These are phyloP conservation scores for Neurospora sp. DNA, from an alignment of 495 filamentous ascomycete genomes.

Conservation along the genomic window DNA sequence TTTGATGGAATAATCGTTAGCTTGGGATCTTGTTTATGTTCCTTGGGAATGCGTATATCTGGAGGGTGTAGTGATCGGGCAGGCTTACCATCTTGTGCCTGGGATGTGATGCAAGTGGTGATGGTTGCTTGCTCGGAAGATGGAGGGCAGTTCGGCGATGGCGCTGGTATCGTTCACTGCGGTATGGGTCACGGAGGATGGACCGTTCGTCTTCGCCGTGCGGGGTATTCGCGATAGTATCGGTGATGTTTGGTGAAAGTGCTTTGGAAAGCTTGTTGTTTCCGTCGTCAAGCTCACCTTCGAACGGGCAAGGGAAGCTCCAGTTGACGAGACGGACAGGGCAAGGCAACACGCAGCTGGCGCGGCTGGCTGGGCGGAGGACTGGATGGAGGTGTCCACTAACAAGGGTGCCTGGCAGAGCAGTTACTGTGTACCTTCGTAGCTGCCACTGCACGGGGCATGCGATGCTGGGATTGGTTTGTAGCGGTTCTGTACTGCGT, in stretches of 20 bases:
- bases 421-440: neutral
- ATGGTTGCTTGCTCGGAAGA: neutral
- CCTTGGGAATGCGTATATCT: neutral
- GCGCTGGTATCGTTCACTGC: neutral
- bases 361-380: conserved; percentile 18
- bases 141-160: neutral
- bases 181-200: neutral
- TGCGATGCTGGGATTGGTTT: conserved; percentile 11
- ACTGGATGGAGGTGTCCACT: conserved; percentile 2
- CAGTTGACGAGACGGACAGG: conserved; percentile 8
- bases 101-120: conserved; percentile 1
- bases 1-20: conserved; percentile 8
- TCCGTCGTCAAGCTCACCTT: conserved; percentile 6
- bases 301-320: conserved; percentile 9
- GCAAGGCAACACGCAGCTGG: conserved; percentile 35
- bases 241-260: neutral
- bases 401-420: conserved; percentile 7
- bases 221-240: neutral
- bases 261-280: conserved; percentile 1
- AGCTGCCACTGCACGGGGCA: conserved; percentile 1
- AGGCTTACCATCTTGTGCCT: conserved; percentile 17
- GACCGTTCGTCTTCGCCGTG: neutral
- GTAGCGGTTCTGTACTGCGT: neutral
- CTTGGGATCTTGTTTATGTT: neutral
- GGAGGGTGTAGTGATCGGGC: neutral